Conservation (phyloP, 176 grass and related monocot genomes). For the Carex cristatella region DNA sequence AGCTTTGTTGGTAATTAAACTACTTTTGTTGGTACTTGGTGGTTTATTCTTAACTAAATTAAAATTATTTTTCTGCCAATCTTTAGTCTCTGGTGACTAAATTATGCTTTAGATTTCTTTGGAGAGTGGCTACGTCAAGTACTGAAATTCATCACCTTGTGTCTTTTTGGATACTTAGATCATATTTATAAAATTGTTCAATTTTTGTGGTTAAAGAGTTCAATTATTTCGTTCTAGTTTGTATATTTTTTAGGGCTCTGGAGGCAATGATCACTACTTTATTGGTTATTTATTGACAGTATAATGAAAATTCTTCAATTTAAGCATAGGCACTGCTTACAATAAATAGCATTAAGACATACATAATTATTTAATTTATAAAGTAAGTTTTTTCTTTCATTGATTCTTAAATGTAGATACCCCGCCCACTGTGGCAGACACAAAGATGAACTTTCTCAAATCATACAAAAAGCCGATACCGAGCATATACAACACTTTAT, state of each 20-base stretch:
- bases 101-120: background rate
- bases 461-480: constrained; percentile 92
- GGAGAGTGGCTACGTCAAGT: background rate
- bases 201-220: background rate
- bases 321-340: background rate
- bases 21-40: background rate
- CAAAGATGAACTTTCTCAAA: constrained; percentile 82
- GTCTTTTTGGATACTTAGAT: background rate
- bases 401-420: constrained; percentile 44
- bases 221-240: background rate
- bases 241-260: background rate
- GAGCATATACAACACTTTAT: constrained; percentile 87
- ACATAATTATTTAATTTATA: background rate
- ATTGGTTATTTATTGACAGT: background rate
- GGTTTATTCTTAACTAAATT: background rate
- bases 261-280: background rate
- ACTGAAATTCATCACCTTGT: background rate
- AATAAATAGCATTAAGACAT: background rate
- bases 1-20: constrained; percentile 27
- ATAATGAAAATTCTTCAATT: background rate
- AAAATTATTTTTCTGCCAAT: background rate
- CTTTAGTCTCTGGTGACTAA: background rate
- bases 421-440: constrained; percentile 76
- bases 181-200: background rate
- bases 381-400: constrained; percentile 20